Percentiles rank a stretch among this genome's conserved stretches.
Evolutionary conservation across 192 early-diverging fungal species (phyloP).

Genomic region (Spinellus fusiger): DNA sequence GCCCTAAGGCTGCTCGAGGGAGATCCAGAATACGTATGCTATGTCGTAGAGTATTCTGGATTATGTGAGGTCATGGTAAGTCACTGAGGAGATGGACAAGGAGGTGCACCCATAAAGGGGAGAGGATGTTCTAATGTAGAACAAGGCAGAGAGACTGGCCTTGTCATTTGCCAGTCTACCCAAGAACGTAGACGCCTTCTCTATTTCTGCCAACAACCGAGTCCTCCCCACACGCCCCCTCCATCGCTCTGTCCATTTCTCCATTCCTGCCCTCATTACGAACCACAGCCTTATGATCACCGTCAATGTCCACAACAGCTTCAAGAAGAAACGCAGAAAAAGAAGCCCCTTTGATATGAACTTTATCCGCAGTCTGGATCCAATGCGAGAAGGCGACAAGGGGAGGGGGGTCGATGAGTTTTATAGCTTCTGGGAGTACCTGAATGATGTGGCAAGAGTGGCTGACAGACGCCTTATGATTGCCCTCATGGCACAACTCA

Average conservation of each 20-base stretch:
- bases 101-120: neutral
- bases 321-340: conserved; percentile 31
- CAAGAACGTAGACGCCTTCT: conserved; percentile 29
- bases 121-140: neutral
- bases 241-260: conserved; percentile 22
- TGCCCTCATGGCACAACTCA: conserved; percentile 28
- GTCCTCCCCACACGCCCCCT: conserved; percentile 25
- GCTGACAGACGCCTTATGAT: conserved; percentile 31
- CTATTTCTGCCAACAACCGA: conserved; percentile 21
- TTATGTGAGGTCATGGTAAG: conserved; percentile 36
- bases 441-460: conserved; percentile 32
- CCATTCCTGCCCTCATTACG: conserved; percentile 28
- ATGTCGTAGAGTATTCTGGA: conserved; percentile 35
- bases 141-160: conserved; percentile 30
- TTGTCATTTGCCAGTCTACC: conserved; percentile 27
- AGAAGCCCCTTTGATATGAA: conserved; percentile 25
- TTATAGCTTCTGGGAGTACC: conserved; percentile 35
- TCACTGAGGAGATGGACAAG: neutral
- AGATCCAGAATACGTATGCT: conserved; percentile 34
- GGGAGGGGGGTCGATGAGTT: conserved; percentile 27
- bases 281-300: conserved; percentile 28
- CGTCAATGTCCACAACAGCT: conserved; percentile 27
- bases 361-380: conserved; percentile 25
- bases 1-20: conserved; percentile 28
- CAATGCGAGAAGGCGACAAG: conserved; percentile 6